These are phyloP conservation scores for Pleurotus citrinopileatus DNA, from an alignment of 768 basidiomycete genomes.

Conservation along the genomic window DNA sequence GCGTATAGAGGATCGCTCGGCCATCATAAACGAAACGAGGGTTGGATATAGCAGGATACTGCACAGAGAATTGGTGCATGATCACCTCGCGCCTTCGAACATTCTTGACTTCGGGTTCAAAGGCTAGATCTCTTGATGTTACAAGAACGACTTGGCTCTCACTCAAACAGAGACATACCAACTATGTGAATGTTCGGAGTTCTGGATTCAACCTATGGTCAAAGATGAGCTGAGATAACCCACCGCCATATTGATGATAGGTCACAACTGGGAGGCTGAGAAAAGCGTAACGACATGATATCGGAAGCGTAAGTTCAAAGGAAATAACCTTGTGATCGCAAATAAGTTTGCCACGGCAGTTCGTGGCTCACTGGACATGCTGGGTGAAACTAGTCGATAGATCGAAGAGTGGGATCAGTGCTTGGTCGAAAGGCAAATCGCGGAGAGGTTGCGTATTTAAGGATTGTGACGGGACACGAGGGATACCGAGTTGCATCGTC, in stretches of 20 bases:
- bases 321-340: slow-evolving; percentile 20
- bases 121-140: background rate
- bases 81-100: slow-evolving; percentile 25
- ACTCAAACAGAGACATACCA: too few relatives aligned
- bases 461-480: too few relatives aligned
- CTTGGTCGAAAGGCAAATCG: too few relatives aligned
- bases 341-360: slow-evolving; percentile 28
- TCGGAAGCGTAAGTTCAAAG: background rate
- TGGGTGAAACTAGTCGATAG: too few relatives aligned
- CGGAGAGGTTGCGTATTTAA: too few relatives aligned
- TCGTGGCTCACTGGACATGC: too few relatives aligned
- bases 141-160: too few relatives aligned
- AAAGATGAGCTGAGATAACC: background rate
- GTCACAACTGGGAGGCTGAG: slow-evolving; percentile 23
- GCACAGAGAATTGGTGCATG: slow-evolving; percentile 36
- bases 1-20: slow-evolving; percentile 36
- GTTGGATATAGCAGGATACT: slow-evolving; percentile 30
- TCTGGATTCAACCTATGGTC: background rate
- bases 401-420: too few relatives aligned
- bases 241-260: slow-evolving; percentile 29
- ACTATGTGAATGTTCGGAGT: slow-evolving; percentile 6
- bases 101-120: slow-evolving; percentile 19
- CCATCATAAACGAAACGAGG: slow-evolving; percentile 48
- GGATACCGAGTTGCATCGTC: too few relatives aligned
- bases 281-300: background rate